Conservation (phyloP, 2,329 filamentous ascomycete species). For the Colletotrichum neosansevieriae region DNA sequence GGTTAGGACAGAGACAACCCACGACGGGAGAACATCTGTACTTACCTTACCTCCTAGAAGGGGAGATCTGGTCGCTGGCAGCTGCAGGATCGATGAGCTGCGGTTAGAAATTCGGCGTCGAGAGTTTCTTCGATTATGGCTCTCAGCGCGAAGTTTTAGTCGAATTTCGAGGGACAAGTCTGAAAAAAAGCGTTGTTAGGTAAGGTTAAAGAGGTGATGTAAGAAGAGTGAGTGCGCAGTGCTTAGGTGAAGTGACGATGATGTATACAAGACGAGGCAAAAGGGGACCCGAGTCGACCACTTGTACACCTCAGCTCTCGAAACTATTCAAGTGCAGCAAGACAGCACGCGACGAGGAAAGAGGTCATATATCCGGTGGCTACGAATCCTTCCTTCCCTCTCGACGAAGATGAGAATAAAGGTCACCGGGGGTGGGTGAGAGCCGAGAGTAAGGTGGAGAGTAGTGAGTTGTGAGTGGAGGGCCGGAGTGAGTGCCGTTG, state of each 20-base stretch:
- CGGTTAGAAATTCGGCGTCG: not conserved
- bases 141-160: not conserved
- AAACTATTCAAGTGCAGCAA: not conserved
- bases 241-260: conserved; percentile 4
- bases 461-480: not conserved
- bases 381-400: not conserved
- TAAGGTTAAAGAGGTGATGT: conserved; percentile 14
- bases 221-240: not conserved
- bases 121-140: conserved; percentile 5
- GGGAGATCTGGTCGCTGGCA: not conserved
- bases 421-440: conserved; percentile 6
- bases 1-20: conserved; percentile 6
- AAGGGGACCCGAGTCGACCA: not conserved
- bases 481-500: conserved; percentile 13
- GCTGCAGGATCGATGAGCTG: not conserved
- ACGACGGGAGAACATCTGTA: not conserved
- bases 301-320: not conserved
- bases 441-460: not conserved
- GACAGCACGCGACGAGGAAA: conserved; percentile 11
- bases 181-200: not conserved
- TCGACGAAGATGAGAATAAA: conserved; percentile 11
- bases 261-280: not conserved
- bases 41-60: conserved; percentile 4
- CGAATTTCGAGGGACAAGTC: not conserved
- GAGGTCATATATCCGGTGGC: not conserved